Evolutionary conservation across 2,329 filamentous ascomycete genomes (phyloP).

Genomic region (Botrytis cinerea): DNA sequence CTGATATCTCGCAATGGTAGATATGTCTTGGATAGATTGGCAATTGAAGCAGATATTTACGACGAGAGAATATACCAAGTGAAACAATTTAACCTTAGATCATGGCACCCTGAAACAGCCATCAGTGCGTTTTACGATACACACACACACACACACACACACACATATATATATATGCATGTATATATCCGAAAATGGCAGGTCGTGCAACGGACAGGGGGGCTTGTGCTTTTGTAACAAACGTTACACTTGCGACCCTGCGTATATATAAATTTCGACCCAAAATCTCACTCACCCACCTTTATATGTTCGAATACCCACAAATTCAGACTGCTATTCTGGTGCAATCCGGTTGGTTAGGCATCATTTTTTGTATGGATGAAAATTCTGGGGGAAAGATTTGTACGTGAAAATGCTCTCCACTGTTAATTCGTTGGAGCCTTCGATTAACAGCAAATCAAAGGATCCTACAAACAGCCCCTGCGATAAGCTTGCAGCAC

Average conservation of each 20-base stretch:
- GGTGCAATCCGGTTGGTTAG: not conserved
- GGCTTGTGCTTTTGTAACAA: not conserved
- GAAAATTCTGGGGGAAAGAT: not conserved
- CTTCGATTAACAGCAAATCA: not conserved
- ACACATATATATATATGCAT: not conserved
- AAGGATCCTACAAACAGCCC: not conserved
- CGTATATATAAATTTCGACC: not conserved
- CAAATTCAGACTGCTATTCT: not conserved
- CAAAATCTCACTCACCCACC: slow-evolving; percentile 1
- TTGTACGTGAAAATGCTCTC: not conserved
- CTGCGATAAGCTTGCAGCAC: not conserved
- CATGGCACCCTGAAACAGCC: not conserved
- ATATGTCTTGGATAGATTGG: not conserved
- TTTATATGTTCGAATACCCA: not conserved
- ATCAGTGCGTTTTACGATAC: not conserved
- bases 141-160: not conserved
- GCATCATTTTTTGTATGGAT: not conserved
- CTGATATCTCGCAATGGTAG: not conserved
- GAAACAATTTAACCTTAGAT: not conserved
- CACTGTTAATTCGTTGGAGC: not conserved
- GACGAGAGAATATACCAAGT: not conserved
- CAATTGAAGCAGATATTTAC: not conserved
- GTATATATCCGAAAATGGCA: not conserved
- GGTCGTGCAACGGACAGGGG: not conserved
- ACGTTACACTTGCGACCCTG: not conserved